Evolutionary conservation across 495 filamentous ascomycete genomes (phyloP).

Genomic region (Choiromyces venosus): DNA sequence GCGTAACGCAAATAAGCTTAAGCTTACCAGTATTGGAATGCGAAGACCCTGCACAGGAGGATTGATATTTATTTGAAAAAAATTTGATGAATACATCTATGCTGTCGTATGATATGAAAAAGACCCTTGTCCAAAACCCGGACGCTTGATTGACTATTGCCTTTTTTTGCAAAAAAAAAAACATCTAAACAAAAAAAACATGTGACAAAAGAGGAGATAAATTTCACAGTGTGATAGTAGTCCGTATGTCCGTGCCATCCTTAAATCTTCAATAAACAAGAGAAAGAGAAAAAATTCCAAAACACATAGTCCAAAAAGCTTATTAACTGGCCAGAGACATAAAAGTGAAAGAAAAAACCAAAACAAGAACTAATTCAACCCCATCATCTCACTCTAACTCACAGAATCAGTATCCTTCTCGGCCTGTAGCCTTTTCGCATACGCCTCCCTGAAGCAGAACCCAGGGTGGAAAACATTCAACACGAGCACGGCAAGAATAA

Average conservation of each 20-base stretch:
- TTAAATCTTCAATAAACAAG: background rate
- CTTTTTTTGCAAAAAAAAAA: background rate
- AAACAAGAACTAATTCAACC: constrained; percentile 3
- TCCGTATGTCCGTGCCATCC: background rate
- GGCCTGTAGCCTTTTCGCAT: background rate
- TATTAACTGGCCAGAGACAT: background rate
- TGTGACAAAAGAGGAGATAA: background rate
- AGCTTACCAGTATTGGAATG: background rate
- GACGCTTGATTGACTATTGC: background rate
- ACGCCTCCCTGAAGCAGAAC: constrained; percentile 47
- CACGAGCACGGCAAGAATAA: constrained; percentile 53
- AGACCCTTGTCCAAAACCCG: background rate
- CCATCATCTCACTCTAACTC: constrained; percentile 6
- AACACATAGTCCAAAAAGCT: background rate
- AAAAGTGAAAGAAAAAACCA: background rate
- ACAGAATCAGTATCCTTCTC: constrained; percentile 1
- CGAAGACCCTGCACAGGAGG: background rate
- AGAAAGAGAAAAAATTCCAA: background rate
- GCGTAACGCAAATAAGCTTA: background rate
- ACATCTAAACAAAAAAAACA: background rate
- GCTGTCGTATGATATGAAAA: background rate
- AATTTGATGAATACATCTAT: background rate
- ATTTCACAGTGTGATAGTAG: background rate
- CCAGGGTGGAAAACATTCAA: constrained; percentile 59
- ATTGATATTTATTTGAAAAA: background rate